Evolutionary conservation across 352 stramenopile genomes (phyloP), one percentile per base, ranked within the genome.

Genomic region (Pythium dissimile): DNA sequence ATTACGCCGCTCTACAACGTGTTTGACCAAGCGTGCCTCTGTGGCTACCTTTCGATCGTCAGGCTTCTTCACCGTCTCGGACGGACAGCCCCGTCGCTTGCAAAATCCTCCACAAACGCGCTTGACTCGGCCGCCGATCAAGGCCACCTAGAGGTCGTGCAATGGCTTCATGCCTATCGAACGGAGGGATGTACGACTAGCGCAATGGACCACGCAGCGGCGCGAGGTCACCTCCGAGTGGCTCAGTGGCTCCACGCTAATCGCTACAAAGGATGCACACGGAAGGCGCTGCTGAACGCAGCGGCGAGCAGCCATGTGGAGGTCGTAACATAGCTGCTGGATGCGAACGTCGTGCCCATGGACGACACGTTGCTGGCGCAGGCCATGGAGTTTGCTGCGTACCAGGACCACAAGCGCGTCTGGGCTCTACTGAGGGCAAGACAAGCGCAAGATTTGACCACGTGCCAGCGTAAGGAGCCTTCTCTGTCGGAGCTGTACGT

Each of bases 151-250:
- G 34, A 48, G 3, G 26, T 63, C 34, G 44, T 63, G 13, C 54
- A 63, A 45, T 63, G 54, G 54, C 46, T 63, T 3, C 54, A 63
- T 20, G n/a, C 3, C 10, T 26, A 63, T 38, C 54, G 44, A 15
- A 42, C 2, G 1, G 46, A 55, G 30, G 44, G 45, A 5, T 63
- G 46, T 26, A 35, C 44, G 21, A 63, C 54, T 21, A 41, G 55
- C 18, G 54, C 46, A 20, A 63, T 63, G 34, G 54, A 63, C 27
- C 49, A 28, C 15, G 54, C 54, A 5, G 44, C 44, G 5, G 34
- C 44, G 2, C 37, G 34, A 13, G 54, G 54, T 12, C 54, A 63
- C 35, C 45, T 63, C 10, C 11, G 28, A n/a, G 35, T 55, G 3
- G 7, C 50, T 4, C 43, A 50, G 27, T 63, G 54, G 54, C 54